Conservation (phyloP, 1,284 basidiomycete species). For the Cryptococcus sp. region DNA sequence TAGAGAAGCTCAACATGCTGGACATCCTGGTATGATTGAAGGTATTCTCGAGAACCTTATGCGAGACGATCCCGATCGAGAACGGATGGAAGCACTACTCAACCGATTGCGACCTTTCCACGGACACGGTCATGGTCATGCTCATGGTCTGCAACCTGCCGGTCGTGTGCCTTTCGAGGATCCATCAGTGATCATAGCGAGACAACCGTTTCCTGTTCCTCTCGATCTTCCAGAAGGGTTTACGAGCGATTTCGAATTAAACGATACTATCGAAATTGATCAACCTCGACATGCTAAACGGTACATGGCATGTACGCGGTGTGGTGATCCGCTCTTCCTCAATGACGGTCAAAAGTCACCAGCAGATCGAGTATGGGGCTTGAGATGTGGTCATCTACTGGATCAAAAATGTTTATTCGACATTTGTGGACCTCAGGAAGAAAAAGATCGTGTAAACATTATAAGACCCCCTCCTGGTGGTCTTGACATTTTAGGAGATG, state of each 20-base stretch:
- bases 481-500: slow-evolving; percentile 5
- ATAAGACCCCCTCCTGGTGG: slow-evolving; percentile 6
- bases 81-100: too few relatives aligned
- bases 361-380: slow-evolving; percentile 38
- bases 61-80: too few relatives aligned
- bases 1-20: background rate
- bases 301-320: slow-evolving; percentile 38
- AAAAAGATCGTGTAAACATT: slow-evolving; percentile 8
- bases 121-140: too few relatives aligned
- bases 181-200: background rate
- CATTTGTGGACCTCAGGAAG: slow-evolving; percentile 16
- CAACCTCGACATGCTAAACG: background rate
- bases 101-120: too few relatives aligned
- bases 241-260: background rate
- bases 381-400: slow-evolving; percentile 47
- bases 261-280: background rate
- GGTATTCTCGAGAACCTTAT: too few relatives aligned
- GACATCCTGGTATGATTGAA: slow-evolving; percentile 3
- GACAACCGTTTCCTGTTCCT: background rate
- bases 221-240: background rate
- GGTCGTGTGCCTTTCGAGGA: too few relatives aligned
- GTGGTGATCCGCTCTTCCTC: slow-evolving; percentile 32
- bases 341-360: slow-evolving; percentile 28
- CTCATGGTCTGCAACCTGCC: too few relatives aligned
- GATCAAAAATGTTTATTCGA: slow-evolving; percentile 41